Evolutionary conservation across 768 basidiomycete genomes (phyloP).

Genomic region (Rhizopogon roseolus): DNA sequence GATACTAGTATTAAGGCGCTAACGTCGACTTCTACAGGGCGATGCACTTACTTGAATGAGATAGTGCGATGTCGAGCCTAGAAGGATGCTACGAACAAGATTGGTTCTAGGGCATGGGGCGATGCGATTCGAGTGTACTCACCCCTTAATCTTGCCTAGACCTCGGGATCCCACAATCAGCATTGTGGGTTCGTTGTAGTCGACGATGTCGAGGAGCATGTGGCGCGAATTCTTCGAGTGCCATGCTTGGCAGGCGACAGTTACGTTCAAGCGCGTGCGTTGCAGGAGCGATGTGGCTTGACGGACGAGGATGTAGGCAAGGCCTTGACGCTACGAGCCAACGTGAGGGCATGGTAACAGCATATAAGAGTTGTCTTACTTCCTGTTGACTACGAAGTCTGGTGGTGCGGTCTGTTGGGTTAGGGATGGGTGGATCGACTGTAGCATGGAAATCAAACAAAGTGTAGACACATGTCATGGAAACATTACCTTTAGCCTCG

Average conservation of each 20-base stretch:
- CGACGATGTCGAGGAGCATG: slow-evolving; percentile 89
- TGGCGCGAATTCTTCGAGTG: slow-evolving; percentile 94
- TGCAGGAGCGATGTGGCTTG: slow-evolving; percentile 89
- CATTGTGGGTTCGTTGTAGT: slow-evolving; percentile 84
- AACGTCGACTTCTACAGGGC: background rate
- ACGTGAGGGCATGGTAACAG: slow-evolving; percentile 3
- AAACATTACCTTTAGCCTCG: slow-evolving; percentile 71
- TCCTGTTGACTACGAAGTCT: slow-evolving; percentile 92
- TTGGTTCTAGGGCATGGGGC: background rate
- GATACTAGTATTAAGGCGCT: slow-evolving; percentile 4
- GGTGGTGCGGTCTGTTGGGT: slow-evolving; percentile 64
- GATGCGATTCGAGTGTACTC: slow-evolving; percentile 14
- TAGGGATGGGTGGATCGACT: slow-evolving; percentile 71
- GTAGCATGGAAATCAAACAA: slow-evolving; percentile 4
- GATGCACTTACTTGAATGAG: slow-evolving; percentile 61
- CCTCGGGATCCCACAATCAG: slow-evolving; percentile 95
- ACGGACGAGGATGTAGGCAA: slow-evolving; percentile 83
- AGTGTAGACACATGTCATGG: background rate
- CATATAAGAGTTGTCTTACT: slow-evolving; percentile 35
- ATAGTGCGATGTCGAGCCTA: slow-evolving; percentile 95
- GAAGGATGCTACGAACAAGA: slow-evolving; percentile 63
- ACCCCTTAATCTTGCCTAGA: slow-evolving; percentile 84
- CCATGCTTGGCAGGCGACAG: slow-evolving; percentile 89
- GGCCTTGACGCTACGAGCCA: slow-evolving; percentile 67
- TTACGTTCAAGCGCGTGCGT: slow-evolving; percentile 84